Base-by-base conservation (phyloP, 2,329 filamentous ascomycete species). In the Aspergillus sp. region DNA sequence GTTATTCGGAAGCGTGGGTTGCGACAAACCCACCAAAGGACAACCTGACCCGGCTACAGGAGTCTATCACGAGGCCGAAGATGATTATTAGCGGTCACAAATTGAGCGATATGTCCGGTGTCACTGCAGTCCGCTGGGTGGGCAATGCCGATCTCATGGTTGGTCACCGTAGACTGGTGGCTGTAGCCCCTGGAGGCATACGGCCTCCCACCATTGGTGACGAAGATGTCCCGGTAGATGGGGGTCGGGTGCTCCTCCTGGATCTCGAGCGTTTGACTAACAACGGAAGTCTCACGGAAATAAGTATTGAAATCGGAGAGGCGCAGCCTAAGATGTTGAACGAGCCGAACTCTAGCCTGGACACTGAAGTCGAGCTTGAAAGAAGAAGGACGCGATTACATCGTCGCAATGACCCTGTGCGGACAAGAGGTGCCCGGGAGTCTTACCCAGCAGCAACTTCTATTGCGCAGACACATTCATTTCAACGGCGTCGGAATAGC, bases 281-380 rank as follows among this genome's bases (percentile, higher is more conserved):
- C 4, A 76, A 88, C 64, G 87, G 86, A 3, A 68, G 72, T 41
- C 77, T 78, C 51, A 73, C 71, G 1, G 81, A 88, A 54, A 71
- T 89, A 40, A 85, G 80, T 1, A 87, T 94, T 48, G 89, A 93
- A 64, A 84, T 93, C 21, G 89, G 89, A 10, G 84, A 85, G 29
- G 81, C 81, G 20, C 78, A 86, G 45, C 84, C 88, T 0, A 88
- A 91, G 65, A 74, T 84, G 0, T 73, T 94, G 16, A 83, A 87
- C 60, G 89, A 93, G 65, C 87, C 89, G 62, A 81, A 82, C 57
- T 83, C 87, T 19, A 88, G 90, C 61, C 77, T 93, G 52, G 89
- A 87, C 52, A 84, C 86, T 1, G 89, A 92, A 67, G 88, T 94
- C 17, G 89, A 89, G 57, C 84, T 93, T 61, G 88, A 90, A 47